Evolutionary conservation across 1,284 basidiomycete genomes (phyloP).

Genomic region (Coniferiporia weirii): DNA sequence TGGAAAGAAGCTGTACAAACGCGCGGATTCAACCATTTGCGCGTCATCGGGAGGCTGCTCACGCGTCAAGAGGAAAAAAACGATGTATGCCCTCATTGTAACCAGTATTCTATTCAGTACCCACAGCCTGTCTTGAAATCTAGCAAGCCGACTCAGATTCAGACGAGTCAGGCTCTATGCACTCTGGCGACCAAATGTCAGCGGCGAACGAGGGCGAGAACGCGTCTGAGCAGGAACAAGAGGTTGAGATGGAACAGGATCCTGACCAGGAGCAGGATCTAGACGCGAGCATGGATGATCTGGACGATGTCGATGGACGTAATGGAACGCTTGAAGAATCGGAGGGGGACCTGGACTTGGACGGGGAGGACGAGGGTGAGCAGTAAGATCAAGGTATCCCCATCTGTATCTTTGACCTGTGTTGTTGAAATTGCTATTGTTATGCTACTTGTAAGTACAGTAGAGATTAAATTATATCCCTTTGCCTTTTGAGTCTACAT

Average conservation of each 20-base stretch:
- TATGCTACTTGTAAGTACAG: not conserved
- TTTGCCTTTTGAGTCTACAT: slow-evolving; percentile 5
- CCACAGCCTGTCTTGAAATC: not conserved
- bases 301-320: slow-evolving; percentile 52
- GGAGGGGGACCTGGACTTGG: slow-evolving; percentile 36
- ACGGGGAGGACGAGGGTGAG: slow-evolving; percentile 30
- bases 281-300: slow-evolving; percentile 68
- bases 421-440: not conserved
- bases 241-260: slow-evolving; percentile 29
- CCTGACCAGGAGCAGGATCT: slow-evolving; percentile 43
- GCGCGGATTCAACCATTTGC: slow-evolving; percentile 60
- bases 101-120: not conserved
- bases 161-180: slow-evolving; percentile 46
- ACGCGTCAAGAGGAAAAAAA: slow-evolving; percentile 80
- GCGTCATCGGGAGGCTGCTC: slow-evolving; percentile 66
- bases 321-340: slow-evolving; percentile 33
- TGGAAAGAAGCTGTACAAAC: slow-evolving; percentile 53
- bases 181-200: slow-evolving; percentile 41
- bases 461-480: not conserved
- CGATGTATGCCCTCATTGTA: slow-evolving; percentile 46
- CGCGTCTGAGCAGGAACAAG: slow-evolving; percentile 31
- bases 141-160: slow-evolving; percentile 43
- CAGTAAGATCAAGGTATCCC: not conserved
- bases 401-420: not conserved
- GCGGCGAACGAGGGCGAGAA: slow-evolving; percentile 33